Base-by-base conservation (phyloP, 139 green algal species). In the Zygnema circumcarinatum region DNA sequence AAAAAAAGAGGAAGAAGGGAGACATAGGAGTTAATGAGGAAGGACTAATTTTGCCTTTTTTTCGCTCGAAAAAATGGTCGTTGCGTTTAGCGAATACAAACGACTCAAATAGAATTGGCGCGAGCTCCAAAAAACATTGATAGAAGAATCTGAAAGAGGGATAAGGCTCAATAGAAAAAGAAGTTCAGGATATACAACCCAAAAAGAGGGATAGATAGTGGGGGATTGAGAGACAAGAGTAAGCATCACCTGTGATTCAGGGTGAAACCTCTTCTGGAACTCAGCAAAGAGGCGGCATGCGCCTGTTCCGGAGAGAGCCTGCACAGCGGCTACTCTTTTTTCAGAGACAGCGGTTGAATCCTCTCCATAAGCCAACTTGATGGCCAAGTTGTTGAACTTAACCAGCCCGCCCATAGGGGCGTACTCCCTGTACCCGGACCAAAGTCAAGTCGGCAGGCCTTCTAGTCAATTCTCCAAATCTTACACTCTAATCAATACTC, bases 341-440 rank as follows among this genome's bases (percentile, higher is more conserved):
- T 92, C 89, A 47, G 29, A 86, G 29, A 82, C 80, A 33, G 76
- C 0, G 1, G 74, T 20, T 1, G 69, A 54, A 81, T 94, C 67
- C 31, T 97, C 95, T 1, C 95, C 95, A 73, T 96, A 98, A 0
- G 95, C 95, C 67, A 98, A 92, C 93, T 95, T 95, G 7, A 97
- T 83, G 22, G 90, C 93, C 39, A 95, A 88, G 38, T 92, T 67
- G 54, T 92, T 93, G 90, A 98, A 98, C 62, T 93, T 88, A 74
- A 93, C 93, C 83, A 94, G 80, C 31, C 95, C 95, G 1, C 89
- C 94, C 7, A 98, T 98, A 21, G 95, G 95, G 74, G 97, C 90
- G 38, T 87, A 87, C 7, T 87, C 81, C 79, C 79, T 86, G 53
- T 29, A 91, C n/a, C n/a, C n/a, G n/a, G 96, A 97, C 92, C 93